Base-by-base conservation (phyloP, 2,329 filamentous ascomycete genomes). In the Chaetomium globosum region DNA sequence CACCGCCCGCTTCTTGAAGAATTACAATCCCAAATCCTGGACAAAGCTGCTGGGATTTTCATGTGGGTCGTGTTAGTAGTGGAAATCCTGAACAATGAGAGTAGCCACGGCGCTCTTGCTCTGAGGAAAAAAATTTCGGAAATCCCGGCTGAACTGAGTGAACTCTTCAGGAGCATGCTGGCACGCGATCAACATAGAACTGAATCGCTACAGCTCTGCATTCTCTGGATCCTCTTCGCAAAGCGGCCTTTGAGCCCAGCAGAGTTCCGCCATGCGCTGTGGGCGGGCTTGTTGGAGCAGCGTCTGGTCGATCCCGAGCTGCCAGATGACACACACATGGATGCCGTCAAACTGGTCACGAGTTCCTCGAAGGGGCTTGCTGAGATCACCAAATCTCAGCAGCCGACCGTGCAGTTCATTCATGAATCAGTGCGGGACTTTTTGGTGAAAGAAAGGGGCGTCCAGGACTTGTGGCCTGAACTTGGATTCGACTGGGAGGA, bases 121-220 rank as follows among this genome's bases (percentile, higher is more conserved):
- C 33, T 80, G 0, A 68, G 43, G 2, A 71, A 70, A 12, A 70
- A 69, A 13, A 74, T 82, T 0, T 12, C 59, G 0, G 71, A 77
- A 4, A 71, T 81, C 0, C 81, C 80, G 0, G 64, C 10, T 3
- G 73, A 75, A 0, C 72, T 88, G 0, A 70, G 76, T 46, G 75
- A 81, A 0, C 69, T 88, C 0, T 87, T 88, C 65, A 76, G 74
- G 4, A 74, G 83, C 10, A 53, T 53, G 12, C 51, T 53, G 13
- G 19, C 13, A 19, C 51, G 51, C 4, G 51, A 53, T 31, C 51
- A 53, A 31, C 16, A 53, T 2, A 19, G 13, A 19, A 13, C 51
- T 46, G 55, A 58, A 58, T 19, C 10, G 12, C n/a, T 58, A 28
- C 55, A 19, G 36, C 55, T 58, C 55, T 58, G 36, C 36, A 19